Base-by-base conservation (phyloP, 2,329 filamentous ascomycete species). In the Dactylellina leptospora region DNA sequence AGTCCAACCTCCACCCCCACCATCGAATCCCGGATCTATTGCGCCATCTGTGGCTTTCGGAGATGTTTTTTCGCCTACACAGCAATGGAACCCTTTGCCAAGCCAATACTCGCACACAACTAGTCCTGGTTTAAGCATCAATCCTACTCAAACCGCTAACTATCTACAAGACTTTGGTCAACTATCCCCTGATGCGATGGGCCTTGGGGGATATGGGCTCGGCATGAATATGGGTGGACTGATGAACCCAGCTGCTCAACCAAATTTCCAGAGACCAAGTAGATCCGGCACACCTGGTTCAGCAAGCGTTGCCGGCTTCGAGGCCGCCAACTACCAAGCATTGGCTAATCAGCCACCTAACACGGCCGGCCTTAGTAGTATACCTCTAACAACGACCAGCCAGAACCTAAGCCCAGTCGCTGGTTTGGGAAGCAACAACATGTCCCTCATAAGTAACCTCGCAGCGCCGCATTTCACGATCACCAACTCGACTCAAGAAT, bases 381-480 rank as follows among this genome's bases (percentile, higher is more conserved):
- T 58, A 18, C 58, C 51, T 4, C 23, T 63, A 16, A 50, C 50
- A 13, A 22, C 66, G 13, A 30, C 64, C 10, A 30, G 56, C 5
- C 56, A 59, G 6, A 18, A 20, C 27, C 11, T 61, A 3, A 51
- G 22, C 22, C 48, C 64, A 2, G 22, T 51, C 40, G 10, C 22
- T 20, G 30, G 16, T 10, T 33, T 53, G 1, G 58, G 33, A 16
- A 45, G 20, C 22, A 47, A 28, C 11, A 5, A 6, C 28, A 11
- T 5, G 5, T 6, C 6, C 28, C 27, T 72, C 6, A 44, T 72
- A 16, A 38, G 16, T 13, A 25, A 58, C 4, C 27, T 72, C 16
- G 59, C 53, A 4, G 53, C 59, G 8, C 59, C 68, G 2, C 59
- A 72, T 13, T 64, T 64, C 30, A 45, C 30, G 1, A 28, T 33